Evolutionary conservation across 1,139 yeast genomes (phyloP).

Genomic region (Hemisphaericaspora xylanilytica): DNA sequence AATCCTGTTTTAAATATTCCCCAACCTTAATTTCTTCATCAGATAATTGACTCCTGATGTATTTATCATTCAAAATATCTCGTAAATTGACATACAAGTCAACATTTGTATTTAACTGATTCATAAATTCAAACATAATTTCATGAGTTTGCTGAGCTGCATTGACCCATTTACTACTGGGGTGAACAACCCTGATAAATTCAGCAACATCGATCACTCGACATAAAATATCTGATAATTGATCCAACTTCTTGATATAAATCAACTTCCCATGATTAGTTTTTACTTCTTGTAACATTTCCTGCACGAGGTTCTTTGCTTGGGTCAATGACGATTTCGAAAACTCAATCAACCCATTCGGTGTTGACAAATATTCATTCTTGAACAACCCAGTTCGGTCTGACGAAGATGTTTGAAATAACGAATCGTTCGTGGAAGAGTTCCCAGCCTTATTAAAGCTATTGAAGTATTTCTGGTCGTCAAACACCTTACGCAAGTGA

Average conservation of each 20-base stretch:
- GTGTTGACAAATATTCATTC: conserved; percentile 65
- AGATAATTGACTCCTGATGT: conserved; percentile 40
- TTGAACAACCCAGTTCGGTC: conserved; percentile 64
- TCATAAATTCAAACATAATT: conserved; percentile 91
- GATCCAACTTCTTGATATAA: conserved; percentile 70
- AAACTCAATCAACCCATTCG: conserved; percentile 69
- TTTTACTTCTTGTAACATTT: conserved; percentile 48
- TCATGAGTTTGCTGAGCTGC: conserved; percentile 92
- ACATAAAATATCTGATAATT: conserved; percentile 83
- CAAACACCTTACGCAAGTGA: conserved; percentile 40
- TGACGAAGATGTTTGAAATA: conserved; percentile 10
- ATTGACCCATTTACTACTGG: conserved; percentile 62
- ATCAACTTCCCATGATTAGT: conserved; percentile 44
- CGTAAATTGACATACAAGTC: conserved; percentile 63
- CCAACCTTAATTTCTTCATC: conserved; percentile 85
- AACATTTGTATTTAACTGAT: conserved; percentile 80
- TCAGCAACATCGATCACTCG: conserved; percentile 94
- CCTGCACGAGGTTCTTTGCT: conserved; percentile 61
- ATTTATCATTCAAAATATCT: conserved; percentile 47
- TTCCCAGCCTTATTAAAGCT: conserved; percentile 25
- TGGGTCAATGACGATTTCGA: conserved; percentile 58
- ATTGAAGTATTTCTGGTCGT: conserved; percentile 42
- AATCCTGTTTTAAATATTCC: conserved; percentile 73
- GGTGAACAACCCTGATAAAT: conserved; percentile 86
- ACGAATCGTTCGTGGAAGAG: conserved; percentile 11